These are phyloP conservation scores for Fusarium graminum DNA, from an alignment of 2,329 filamentous ascomycete genomes.

Conservation along the genomic window DNA sequence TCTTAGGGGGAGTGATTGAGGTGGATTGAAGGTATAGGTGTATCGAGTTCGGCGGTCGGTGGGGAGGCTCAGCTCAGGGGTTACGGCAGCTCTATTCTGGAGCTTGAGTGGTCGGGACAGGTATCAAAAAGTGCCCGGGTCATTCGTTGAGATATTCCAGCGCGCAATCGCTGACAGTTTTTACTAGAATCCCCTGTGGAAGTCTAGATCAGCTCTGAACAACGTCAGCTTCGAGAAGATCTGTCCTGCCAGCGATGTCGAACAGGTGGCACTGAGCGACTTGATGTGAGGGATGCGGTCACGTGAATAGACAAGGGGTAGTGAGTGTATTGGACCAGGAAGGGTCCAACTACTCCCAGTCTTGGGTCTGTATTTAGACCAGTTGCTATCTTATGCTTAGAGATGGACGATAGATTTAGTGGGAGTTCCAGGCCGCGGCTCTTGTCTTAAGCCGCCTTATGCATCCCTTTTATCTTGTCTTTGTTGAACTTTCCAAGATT, in stretches of 20 bases:
- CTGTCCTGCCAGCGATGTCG: slow-evolving; percentile 55
- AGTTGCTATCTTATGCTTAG: neutral
- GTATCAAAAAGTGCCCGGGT: slow-evolving; percentile 46
- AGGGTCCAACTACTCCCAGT: neutral
- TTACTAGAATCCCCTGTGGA: slow-evolving; percentile 50
- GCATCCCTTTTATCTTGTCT: too few species aligned
- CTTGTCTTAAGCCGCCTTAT: neutral
- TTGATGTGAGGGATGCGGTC: slow-evolving; percentile 35
- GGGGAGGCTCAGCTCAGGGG: slow-evolving; percentile 53
- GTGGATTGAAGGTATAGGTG: slow-evolving; percentile 47
- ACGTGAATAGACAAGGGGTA: slow-evolving; percentile 51
- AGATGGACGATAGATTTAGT: neutral
- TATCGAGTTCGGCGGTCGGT: slow-evolving; percentile 52
- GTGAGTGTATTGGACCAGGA: neutral
- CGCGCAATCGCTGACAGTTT: slow-evolving; percentile 49
- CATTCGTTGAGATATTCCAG: slow-evolving; percentile 50
- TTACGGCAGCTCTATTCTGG: slow-evolving; percentile 31
- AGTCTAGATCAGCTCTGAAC: slow-evolving; percentile 49
- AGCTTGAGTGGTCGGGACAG: slow-evolving; percentile 45
- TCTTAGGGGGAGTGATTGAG: slow-evolving; percentile 45
- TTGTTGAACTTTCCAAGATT: neutral
- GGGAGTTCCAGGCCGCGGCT: neutral
- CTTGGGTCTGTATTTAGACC: neutral
- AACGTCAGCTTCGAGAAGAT: slow-evolving; percentile 54
- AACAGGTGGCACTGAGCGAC: slow-evolving; percentile 59